phyloP scores from a whole-genome alignment of 2,329 filamentous ascomycete species.

The Zymoseptoria pseudotritici region DNA sequence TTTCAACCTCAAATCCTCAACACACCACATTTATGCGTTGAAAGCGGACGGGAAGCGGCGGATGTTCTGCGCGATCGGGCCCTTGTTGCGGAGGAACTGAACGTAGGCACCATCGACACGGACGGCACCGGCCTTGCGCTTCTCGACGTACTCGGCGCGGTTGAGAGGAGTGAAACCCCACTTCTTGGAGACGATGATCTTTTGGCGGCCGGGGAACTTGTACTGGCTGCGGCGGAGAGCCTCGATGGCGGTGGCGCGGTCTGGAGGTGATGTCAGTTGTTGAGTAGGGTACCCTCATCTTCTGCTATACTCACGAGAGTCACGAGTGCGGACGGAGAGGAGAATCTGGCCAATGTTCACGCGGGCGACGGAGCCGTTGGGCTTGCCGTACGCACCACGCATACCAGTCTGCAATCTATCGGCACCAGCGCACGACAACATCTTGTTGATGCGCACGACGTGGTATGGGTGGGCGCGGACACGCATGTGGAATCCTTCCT shows the following conservation, averaged over 20 bases:
- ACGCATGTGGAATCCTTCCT: constrained; percentile 65
- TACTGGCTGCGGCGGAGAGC: constrained; percentile 98
- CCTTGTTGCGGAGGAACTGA: constrained; percentile 96
- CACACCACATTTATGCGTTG: constrained; percentile 32
- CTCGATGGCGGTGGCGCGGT: constrained; percentile 91
- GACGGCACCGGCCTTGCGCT: constrained; percentile 87
- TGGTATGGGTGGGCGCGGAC: constrained; percentile 95
- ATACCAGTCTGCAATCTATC: constrained; percentile 99
- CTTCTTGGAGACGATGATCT: constrained; percentile 99
- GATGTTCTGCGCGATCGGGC: constrained; percentile 77
- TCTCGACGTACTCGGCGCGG: constrained; percentile 93
- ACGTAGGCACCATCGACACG: constrained; percentile 99
- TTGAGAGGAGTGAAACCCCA: constrained; percentile 99
- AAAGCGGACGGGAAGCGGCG: constrained; percentile 93
- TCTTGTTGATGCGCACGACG: constrained; percentile 99
- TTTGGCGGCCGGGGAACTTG: constrained; percentile 99
- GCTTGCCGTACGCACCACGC: constrained; percentile 99
- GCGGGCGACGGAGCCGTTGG: constrained; percentile 96
- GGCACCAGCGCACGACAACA: constrained; percentile 99
- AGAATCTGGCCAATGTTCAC: constrained; percentile 99
- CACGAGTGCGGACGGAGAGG: constrained; percentile 93
- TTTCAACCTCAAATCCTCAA: background rate
- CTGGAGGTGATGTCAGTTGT: constrained; percentile 35
- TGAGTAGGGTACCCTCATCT: background rate
- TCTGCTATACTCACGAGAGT: constrained; percentile 61